These are phyloP conservation scores for Aphanomyces euteiches DNA, from an alignment of 352 stramenopile genomes.

Conservation along the genomic window DNA sequence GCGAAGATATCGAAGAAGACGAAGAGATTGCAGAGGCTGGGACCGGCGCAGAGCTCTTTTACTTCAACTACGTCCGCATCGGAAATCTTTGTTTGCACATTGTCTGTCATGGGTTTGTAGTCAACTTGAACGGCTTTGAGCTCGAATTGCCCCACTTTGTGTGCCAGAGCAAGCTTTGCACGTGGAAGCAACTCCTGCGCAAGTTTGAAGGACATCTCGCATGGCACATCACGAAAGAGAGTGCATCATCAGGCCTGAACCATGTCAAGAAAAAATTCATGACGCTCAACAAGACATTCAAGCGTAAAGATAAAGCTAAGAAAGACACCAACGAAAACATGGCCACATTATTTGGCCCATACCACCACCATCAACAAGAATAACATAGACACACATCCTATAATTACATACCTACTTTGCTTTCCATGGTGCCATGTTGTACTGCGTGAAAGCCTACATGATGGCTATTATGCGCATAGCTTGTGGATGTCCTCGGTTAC, in stretches of 20 bases:
- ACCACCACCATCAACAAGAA: conserved; percentile 2
- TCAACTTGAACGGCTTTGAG: conserved; percentile 79
- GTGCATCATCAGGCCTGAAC: conserved; percentile 68
- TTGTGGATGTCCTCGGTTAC: conserved; percentile 35
- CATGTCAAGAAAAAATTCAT: conserved; percentile 85
- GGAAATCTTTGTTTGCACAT: conserved; percentile 74
- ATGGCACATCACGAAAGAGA: conserved; percentile 81
- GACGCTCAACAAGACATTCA: conserved; percentile 31
- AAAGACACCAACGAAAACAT: conserved; percentile 2
- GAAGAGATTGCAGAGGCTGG: conserved; percentile 11
- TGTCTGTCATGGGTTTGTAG: conserved; percentile 83
- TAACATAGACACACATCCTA: background rate
- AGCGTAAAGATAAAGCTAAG: conserved; percentile 8
- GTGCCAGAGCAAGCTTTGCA: conserved; percentile 77
- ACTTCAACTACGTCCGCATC: conserved; percentile 82
- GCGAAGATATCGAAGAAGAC: conserved; percentile 8
- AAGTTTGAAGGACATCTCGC: conserved; percentile 81
- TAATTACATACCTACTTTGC: conserved; percentile 14
- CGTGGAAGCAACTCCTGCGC: conserved; percentile 73
- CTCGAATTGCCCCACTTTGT: conserved; percentile 72
- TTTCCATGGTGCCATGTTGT: conserved; percentile 2
- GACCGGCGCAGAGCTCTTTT: conserved; percentile 72
- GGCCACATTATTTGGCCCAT: conserved; percentile 20
- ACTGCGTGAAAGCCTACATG: conserved; percentile 18
- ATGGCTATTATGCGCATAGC: background rate